phyloP scores from a whole-genome alignment of 257 asterid genomes.

The Solanum sparsipilum region DNA sequence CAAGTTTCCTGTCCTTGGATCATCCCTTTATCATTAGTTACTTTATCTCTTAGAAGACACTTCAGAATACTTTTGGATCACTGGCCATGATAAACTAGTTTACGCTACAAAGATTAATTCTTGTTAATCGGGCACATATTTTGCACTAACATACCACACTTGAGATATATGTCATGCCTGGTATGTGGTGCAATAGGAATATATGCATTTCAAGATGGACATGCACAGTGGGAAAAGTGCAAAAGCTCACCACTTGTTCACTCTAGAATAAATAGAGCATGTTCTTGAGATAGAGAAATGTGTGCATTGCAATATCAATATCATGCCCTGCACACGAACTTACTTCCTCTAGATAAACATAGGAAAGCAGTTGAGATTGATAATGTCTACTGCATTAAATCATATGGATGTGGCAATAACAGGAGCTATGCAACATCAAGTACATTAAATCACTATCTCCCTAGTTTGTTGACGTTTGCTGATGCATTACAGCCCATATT shows the following conservation, averaged over 20 bases:
- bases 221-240: not conserved
- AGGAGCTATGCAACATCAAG: not conserved
- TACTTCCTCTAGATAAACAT: not conserved
- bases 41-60: not conserved
- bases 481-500: not conserved
- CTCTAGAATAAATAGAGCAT: not conserved
- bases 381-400: not conserved
- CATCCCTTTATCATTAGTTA: not conserved
- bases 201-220: not conserved
- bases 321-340: not conserved
- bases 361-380: not conserved
- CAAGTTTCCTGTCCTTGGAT: not conserved
- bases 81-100: not conserved
- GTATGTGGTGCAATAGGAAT: not conserved
- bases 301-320: not conserved
- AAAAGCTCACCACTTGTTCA: not conserved
- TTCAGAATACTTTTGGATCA: not conserved
- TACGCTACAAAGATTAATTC: not conserved
- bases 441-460: not conserved
- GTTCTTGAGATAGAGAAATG: not conserved
- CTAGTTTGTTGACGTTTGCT: not conserved
- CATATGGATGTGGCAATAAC: not conserved
- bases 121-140: not conserved
- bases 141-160: not conserved
- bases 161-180: not conserved